Evolutionary conservation across 2,329 filamentous ascomycete genomes (phyloP).

Genomic region (Calonectria hawksworthii): DNA sequence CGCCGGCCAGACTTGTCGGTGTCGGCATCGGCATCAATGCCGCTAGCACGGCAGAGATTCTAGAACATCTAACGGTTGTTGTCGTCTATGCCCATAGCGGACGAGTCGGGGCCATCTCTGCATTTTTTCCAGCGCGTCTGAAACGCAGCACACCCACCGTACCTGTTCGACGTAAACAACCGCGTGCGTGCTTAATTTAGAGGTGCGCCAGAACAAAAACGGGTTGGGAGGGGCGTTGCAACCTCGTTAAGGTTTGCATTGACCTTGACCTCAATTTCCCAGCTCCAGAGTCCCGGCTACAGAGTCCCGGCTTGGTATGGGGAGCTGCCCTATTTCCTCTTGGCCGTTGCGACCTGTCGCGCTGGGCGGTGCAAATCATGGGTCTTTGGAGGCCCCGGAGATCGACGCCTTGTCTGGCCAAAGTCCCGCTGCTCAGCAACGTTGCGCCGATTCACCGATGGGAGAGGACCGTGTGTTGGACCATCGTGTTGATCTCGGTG

Average conservation of each 20-base stretch:
- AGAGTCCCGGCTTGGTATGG: background rate
- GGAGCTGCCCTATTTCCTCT: background rate
- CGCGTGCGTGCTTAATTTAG: background rate
- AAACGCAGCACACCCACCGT: background rate
- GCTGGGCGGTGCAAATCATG: constrained; percentile 1
- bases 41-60: background rate
- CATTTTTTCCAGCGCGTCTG: background rate
- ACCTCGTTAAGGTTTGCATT: background rate
- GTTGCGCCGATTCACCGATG: background rate
- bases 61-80: background rate
- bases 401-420: background rate
- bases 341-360: background rate
- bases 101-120: background rate
- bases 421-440: background rate
- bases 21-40: too few relatives aligned
- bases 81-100: background rate
- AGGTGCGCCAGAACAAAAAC: background rate
- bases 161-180: background rate
- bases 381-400: background rate
- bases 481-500: background rate
- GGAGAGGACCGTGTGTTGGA: background rate
- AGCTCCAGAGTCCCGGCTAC: background rate
- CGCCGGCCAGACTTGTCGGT: background rate
- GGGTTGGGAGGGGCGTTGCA: background rate
- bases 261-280: constrained; percentile 6